phyloP scores from a whole-genome alignment of 2,329 filamentous ascomycete genomes.

The Hirsutella minnesotensis region DNA sequence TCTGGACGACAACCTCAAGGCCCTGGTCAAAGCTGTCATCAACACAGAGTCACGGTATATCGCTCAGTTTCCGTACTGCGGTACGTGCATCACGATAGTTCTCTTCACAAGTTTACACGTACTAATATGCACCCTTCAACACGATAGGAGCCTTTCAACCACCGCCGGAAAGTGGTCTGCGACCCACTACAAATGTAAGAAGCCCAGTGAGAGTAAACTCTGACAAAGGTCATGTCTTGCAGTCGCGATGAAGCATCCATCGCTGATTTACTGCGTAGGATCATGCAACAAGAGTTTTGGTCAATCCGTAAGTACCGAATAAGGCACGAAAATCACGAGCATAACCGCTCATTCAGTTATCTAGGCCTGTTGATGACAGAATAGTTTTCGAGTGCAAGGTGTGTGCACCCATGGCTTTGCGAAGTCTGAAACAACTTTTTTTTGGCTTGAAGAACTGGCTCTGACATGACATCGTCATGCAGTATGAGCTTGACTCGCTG shows the following conservation, averaged over 20 bases:
- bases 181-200: conserved; percentile 13
- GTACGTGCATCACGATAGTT: conserved; percentile 2
- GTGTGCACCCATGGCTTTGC: not conserved
- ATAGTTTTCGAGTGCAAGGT: conserved; percentile 17
- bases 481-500: conserved; percentile 83
- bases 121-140: not conserved
- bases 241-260: not conserved
- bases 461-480: conserved; percentile 46
- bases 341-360: not conserved
- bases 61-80: conserved; percentile 61
- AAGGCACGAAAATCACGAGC: not conserved
- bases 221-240: not conserved
- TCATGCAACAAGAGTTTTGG: conserved; percentile 10
- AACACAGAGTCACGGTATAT: conserved; percentile 62
- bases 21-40: conserved; percentile 58
- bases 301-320: conserved; percentile 12
- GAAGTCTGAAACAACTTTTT: too few species aligned
- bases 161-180: conserved; percentile 54
- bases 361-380: conserved; percentile 13
- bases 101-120: not conserved
- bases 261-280: conserved; percentile 3
- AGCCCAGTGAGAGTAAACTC: too few species aligned
- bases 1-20: conserved; percentile 47
- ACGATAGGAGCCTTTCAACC: conserved; percentile 72
- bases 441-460: not conserved